phyloP scores from a whole-genome alignment of 441 rosid genomes.

The Arabidopsis lyrata region DNA sequence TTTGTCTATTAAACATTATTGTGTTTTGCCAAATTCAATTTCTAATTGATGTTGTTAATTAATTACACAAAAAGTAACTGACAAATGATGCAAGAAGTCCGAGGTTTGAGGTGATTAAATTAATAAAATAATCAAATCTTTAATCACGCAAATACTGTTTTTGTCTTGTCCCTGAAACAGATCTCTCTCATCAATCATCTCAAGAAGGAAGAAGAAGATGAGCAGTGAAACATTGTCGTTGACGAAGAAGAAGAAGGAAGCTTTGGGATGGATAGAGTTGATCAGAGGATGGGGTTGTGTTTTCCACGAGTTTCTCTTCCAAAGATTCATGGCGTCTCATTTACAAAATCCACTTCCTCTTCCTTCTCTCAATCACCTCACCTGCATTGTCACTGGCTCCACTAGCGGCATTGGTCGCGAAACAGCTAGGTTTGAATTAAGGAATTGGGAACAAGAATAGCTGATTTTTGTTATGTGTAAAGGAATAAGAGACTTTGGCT shows the following conservation, averaged over 20 bases:
- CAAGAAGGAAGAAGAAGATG: slow-evolving; percentile 34
- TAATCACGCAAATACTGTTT: slow-evolving; percentile 14
- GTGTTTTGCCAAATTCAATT: too few species aligned
- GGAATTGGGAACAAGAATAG: background rate
- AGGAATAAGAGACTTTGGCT: background rate
- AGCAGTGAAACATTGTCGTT: slow-evolving; percentile 24
- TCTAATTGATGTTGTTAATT: too few species aligned
- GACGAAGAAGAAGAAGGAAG: slow-evolving; percentile 54
- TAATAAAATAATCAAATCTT: background rate
- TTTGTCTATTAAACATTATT: too few species aligned
- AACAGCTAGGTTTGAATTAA: slow-evolving; percentile 65
- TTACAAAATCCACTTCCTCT: slow-evolving; percentile 79
- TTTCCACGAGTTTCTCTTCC: slow-evolving; percentile 77
- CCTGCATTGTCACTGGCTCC: slow-evolving; percentile 92
- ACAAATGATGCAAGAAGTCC: background rate
- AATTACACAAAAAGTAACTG: too few species aligned
- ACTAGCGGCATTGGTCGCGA: slow-evolving; percentile 96
- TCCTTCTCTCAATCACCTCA: slow-evolving; percentile 78
- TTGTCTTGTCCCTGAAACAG: slow-evolving; percentile 8
- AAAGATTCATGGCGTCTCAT: slow-evolving; percentile 82
- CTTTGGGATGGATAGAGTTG: slow-evolving; percentile 93
- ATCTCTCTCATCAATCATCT: slow-evolving; percentile 17
- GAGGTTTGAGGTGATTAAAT: slow-evolving; percentile 14
- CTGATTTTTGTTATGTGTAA: background rate
- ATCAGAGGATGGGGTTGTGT: slow-evolving; percentile 76